phyloP scores from a whole-genome alignment of 306 rosid species.

The Benincasa hispida region DNA sequence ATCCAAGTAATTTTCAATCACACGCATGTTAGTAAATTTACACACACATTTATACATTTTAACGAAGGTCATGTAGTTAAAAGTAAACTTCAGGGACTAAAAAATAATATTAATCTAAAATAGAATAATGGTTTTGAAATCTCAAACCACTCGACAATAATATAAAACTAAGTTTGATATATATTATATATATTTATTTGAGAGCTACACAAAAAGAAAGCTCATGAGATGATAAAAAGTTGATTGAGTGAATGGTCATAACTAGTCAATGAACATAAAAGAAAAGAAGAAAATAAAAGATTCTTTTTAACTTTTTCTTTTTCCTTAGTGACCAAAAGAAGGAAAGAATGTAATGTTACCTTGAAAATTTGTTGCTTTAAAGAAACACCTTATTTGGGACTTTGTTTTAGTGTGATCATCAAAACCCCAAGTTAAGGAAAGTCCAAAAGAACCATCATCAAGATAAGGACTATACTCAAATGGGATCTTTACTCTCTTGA shows the following conservation, averaged over 20 bases:
- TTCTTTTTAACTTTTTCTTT: neutral
- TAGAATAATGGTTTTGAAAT: too few species aligned
- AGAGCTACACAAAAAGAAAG: neutral
- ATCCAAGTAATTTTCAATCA: too few species aligned
- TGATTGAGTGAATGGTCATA: neutral
- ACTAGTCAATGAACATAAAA: neutral
- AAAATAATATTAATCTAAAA: too few species aligned
- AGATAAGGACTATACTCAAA: conserved; percentile 57
- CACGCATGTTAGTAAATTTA: too few species aligned
- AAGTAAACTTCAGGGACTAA: too few species aligned
- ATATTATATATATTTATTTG: too few species aligned
- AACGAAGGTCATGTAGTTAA: too few species aligned
- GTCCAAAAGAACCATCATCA: conserved; percentile 57
- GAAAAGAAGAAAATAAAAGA: neutral
- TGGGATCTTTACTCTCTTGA: conserved; percentile 61
- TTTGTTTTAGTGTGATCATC: neutral
- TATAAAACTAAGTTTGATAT: too few species aligned
- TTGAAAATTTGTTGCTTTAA: neutral
- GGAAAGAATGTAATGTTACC: conserved; percentile 2
- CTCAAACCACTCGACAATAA: too few species aligned
- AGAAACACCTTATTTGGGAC: neutral
- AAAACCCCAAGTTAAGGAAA: conserved; percentile 42
- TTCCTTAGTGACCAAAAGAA: neutral
- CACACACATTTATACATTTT: too few species aligned
- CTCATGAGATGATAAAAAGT: neutral